phyloP scores from a whole-genome alignment of 1,139 yeast species.

The Nakaseomyces kungkrabaensis region DNA sequence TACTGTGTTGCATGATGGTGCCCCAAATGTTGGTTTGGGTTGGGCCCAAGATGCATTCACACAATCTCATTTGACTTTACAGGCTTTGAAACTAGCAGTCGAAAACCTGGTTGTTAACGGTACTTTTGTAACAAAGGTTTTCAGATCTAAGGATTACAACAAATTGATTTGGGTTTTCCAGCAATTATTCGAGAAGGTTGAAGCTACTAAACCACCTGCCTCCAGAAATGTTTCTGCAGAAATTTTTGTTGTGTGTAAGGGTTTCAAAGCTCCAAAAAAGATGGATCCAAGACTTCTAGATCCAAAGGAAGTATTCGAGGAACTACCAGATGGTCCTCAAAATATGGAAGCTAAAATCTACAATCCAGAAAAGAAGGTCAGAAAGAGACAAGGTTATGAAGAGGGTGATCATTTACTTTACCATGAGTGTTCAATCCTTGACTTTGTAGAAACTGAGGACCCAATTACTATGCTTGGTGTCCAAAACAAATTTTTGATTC shows the following conservation, averaged over 20 bases:
- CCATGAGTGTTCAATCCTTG: slow-evolving; percentile 65
- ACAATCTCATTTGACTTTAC: slow-evolving; percentile 89
- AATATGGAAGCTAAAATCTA: slow-evolving; percentile 87
- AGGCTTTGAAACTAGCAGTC: slow-evolving; percentile 89
- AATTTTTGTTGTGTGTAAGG: slow-evolving; percentile 92
- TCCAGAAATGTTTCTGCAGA: slow-evolving; percentile 98
- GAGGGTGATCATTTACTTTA: slow-evolving; percentile 81
- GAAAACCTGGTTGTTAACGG: slow-evolving; percentile 90
- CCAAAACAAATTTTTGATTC: slow-evolving; percentile 51
- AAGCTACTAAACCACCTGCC: slow-evolving; percentile 97
- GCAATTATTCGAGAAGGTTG: slow-evolving; percentile 90
- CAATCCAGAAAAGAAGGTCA: slow-evolving; percentile 83
- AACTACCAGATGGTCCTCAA: slow-evolving; percentile 62
- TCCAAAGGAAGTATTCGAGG: slow-evolving; percentile 90
- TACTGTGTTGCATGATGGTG: slow-evolving; percentile 97
- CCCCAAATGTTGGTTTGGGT: slow-evolving; percentile 97
- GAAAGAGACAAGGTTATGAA: slow-evolving; percentile 95
- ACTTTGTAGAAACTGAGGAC: slow-evolving; percentile 69
- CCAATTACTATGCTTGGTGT: slow-evolving; percentile 79
- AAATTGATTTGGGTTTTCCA: slow-evolving; percentile 95
- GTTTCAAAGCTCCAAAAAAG: slow-evolving; percentile 86
- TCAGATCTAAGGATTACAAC: slow-evolving; percentile 95
- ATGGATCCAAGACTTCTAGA: slow-evolving; percentile 87
- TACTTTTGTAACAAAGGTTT: slow-evolving; percentile 91
- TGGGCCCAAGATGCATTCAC: slow-evolving; percentile 99